Evolutionary conservation across 257 asterid genomes (phyloP).

Genomic region (Nicotiana benthamiana): DNA sequence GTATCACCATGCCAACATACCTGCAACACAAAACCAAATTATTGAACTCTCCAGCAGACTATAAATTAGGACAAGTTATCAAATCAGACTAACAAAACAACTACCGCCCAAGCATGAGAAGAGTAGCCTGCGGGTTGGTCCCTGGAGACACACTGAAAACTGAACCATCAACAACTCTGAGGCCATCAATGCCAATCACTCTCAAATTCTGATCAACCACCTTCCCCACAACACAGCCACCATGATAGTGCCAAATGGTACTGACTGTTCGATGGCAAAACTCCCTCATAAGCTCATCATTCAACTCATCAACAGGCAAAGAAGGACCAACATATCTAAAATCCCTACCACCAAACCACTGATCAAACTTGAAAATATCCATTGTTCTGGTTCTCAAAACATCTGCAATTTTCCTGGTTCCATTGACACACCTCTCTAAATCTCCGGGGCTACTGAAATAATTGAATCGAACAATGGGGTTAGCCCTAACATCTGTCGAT

Average conservation of each 20-base stretch:
- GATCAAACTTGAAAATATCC: constrained; percentile 54
- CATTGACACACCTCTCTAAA: constrained; percentile 57
- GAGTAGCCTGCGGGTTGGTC: constrained; percentile 92
- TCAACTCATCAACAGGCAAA: constrained; percentile 47
- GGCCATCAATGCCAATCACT: constrained; percentile 49
- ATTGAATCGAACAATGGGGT: constrained; percentile 68
- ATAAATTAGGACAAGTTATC: neutral
- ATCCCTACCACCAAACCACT: constrained; percentile 53
- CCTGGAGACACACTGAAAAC: constrained; percentile 66
- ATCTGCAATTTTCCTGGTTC: constrained; percentile 46
- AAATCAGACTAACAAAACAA: neutral
- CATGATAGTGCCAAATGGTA: constrained; percentile 97
- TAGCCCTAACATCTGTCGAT: constrained; percentile 60
- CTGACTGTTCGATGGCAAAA: constrained; percentile 73
- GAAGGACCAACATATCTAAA: constrained; percentile 64
- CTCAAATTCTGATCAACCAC: constrained; percentile 59
- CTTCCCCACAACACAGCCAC: constrained; percentile 75
- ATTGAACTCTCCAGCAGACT: neutral
- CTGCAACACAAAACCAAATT: constrained; percentile 24
- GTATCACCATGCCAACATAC: constrained; percentile 56
- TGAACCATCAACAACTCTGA: constrained; percentile 82
- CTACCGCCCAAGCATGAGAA: constrained; percentile 82
- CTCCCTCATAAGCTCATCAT: constrained; percentile 47
- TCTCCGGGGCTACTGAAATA: constrained; percentile 56
- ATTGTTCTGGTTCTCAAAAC: constrained; percentile 49